Evolutionary conservation across 2,329 filamentous ascomycete genomes (phyloP), one percentile per base, ranked within the genome.

Genomic region (Rhinocladiella similis): DNA sequence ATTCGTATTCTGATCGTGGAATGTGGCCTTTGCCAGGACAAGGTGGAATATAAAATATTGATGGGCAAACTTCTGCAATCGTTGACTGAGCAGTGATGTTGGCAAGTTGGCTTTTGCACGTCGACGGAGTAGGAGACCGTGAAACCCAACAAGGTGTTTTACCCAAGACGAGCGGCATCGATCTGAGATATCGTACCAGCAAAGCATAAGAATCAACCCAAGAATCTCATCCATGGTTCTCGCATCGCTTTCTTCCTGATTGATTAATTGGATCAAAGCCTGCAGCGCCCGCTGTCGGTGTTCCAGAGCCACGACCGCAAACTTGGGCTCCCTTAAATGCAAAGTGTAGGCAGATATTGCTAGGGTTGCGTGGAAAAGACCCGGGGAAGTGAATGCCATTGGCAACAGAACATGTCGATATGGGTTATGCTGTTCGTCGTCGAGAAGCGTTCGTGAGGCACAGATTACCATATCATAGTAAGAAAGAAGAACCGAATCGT

Each of bases 331-430:
- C 1, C 62, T 64, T 20, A 68, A 52, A 12, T 56, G 56, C 5
- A 69, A 47, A 14, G 65, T 68, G 35, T 64, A 63, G 1, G 67
- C 67, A 1, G 66, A 62, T 16, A 68, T 63, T 9, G 66, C 66
- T 10, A 68, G 50, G 0, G 66, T 66, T 3, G 64, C 65, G 51
- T 68, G 65, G 29, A 67, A 68, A 13, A 68, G 39, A 6, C 66
- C 66, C n/a, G 63, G 36, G 1, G 63, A 68, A 14, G 65, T 36
- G 27, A 69, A 47, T 2, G 65, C 64, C 66, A 68, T 69, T n/a
- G 66, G 66, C 1, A 69, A 53, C 19, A 69, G 65, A 2, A 68
- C 53, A 50, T 69, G 62, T 41, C 65, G 61, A 57, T 68, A 68
- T n/a, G 67, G 66, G 35, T 68, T 69, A 38, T 63, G 43, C 2